These are phyloP conservation scores for Schizothecium vesticola DNA, from an alignment of 495 filamentous ascomycete species.

Conservation along the genomic window DNA sequence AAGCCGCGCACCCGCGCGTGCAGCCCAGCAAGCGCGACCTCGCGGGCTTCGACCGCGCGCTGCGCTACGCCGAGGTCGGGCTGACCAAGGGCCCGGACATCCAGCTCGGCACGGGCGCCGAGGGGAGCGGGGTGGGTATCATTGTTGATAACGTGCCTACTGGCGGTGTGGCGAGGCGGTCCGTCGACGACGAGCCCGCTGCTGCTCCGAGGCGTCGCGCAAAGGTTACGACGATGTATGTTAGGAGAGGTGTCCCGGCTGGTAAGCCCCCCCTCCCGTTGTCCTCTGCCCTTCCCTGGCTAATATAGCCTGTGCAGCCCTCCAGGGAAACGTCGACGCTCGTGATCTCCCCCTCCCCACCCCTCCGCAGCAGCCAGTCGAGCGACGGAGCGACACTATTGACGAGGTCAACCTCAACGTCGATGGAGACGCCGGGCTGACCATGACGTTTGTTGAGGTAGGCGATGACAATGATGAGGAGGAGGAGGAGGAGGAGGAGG, in stretches of 20 bases:
- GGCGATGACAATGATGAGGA: constrained; percentile 34
- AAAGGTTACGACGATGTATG: constrained; percentile 48
- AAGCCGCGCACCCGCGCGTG: constrained; percentile 37
- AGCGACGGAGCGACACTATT: constrained; percentile 29
- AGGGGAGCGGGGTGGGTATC: constrained; percentile 46
- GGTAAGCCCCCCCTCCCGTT: constrained; percentile 36
- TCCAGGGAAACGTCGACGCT: constrained; percentile 30
- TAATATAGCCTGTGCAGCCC: constrained; percentile 13
- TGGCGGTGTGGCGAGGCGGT: constrained; percentile 25
- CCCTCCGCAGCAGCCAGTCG: constrained; percentile 18
- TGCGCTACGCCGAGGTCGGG: constrained; percentile 42
- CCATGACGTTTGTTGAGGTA: constrained; percentile 47
- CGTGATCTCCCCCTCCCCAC: constrained; percentile 24
- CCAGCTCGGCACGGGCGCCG: constrained; percentile 43
- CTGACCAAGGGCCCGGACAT: constrained; percentile 42
- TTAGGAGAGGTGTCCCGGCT: constrained; percentile 40
- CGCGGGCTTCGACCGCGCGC: constrained; percentile 44
- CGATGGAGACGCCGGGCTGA: constrained; percentile 41
- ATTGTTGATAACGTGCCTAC: constrained; percentile 39
- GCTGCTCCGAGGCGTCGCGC: constrained; percentile 31
- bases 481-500: too few relatives aligned
- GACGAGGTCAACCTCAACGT: constrained; percentile 48
- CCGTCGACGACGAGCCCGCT: constrained; percentile 17
- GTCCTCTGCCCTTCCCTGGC: neutral
- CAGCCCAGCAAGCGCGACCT: constrained; percentile 35